A percentile compares a stretch with the other conserved stretches of the same genome.
These are phyloP conservation scores for Sporothrix dimorphospora DNA, from an alignment of 2,329 filamentous ascomycete genomes.

Conservation along the genomic window DNA sequence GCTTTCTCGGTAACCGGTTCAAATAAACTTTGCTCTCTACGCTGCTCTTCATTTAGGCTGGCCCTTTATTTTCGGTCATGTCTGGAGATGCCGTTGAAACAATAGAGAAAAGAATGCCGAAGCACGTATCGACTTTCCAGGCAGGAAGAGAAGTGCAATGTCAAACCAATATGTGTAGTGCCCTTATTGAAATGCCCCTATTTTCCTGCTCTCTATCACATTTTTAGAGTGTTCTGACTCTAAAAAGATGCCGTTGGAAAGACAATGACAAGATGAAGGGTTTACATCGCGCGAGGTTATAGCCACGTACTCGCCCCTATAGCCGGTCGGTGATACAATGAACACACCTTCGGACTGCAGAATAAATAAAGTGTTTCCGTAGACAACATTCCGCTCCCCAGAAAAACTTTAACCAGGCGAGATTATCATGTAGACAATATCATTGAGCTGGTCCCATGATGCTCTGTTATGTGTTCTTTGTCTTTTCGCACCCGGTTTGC, in stretches of 20 bases:
- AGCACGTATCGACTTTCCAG: not conserved
- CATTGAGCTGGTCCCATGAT: not conserved
- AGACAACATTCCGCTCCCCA: not conserved
- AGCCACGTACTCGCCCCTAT: not conserved
- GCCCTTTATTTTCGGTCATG: not conserved
- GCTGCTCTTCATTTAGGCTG: not conserved
- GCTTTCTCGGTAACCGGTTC: not conserved
- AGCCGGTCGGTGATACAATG: not conserved
- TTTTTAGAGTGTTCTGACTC: no score
- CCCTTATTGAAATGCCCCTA: no score
- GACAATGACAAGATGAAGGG: no score
- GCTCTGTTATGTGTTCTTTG: not conserved
- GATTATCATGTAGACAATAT: not conserved
- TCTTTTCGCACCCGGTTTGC: not conserved
- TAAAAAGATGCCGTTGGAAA: no score
- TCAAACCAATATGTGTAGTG: no score
- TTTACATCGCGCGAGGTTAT: not conserved
- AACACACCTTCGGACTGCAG: not conserved
- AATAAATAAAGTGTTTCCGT: not conserved
- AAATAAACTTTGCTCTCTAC: not conserved
- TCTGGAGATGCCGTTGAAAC: not conserved
- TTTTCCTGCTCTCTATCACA: no score
- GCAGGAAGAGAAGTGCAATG: no score
- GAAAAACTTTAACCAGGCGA: not conserved
- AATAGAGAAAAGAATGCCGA: not conserved